Base-by-base conservation (phyloP, 352 stramenopile genomes). In the Globisporangium lucens region DNA sequence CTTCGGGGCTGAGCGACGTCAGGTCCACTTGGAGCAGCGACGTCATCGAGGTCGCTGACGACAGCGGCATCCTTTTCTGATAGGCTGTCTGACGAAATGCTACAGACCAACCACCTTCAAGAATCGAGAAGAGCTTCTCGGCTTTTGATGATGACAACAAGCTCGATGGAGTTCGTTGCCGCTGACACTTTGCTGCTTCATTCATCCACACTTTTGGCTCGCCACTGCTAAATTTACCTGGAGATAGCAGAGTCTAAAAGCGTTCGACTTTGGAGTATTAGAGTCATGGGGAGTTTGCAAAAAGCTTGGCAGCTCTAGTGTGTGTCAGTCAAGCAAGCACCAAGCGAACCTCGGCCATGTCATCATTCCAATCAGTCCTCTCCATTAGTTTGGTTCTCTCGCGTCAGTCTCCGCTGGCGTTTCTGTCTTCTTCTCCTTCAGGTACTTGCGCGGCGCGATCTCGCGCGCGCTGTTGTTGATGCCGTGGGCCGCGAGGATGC, bases 391-490 rank as follows among this genome's bases (percentile, higher is more conserved):
- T 46, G 38, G 27, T 27, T 59, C 53, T 41, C 53, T 38, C 27
- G 29, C 27, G 33, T 33, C 53, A 27, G 8, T 20, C 52, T 10
- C 53, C 22, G 29, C 17, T 8, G 15, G 3, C 5, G n/a, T 4
- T 3, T 15, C 55, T 12, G 24, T 35, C 5, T 46, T 43, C 30
- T 43, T 17, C 7, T 29, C 17, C n/a, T 61, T 7, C 2, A 85
- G 69, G 82, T 95, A 24, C 91, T 92, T 53, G n/a, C 56, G 56
- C 30, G 56, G 66, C 17, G 68, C 71, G 38, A 82, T 61, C 55
- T 80, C 61, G 29, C 67, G 73, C 5, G 72, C 74, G 24, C 66
- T 59, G 49, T 78, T 77, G 55, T 77, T 82, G 5, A 49, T 61
- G 43, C 53, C 75, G 33, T 72, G 41, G 0, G 57, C 75, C 17